Base-by-base conservation (phyloP, 1,139 yeast genomes). In the Debaryomyces fabryi region DNA sequence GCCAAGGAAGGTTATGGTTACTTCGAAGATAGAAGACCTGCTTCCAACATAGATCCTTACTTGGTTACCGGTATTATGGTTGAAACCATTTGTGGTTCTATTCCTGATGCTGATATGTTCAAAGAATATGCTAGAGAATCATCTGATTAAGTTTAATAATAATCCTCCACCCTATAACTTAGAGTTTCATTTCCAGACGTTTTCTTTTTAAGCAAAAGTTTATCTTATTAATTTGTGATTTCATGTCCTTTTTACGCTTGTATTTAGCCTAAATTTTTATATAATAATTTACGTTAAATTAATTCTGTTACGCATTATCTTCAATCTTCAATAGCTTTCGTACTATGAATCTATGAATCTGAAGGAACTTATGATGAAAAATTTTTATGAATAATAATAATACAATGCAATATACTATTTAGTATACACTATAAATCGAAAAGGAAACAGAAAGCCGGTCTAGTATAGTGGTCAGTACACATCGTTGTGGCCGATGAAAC, bases 1-100 rank as follows among this genome's bases (percentile, higher is more conserved):
- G 96, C 96, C 71, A 90, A 90, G 78, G 98, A 92, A 74, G 97
- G 97, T 53, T 90, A 74, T 75, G 99, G 99, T 55, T 93, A 93
- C 85, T 93, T 93, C 65, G 99, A 93, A 82, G 99, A 93, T 79
- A 90, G 99, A 82, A 91, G 99, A 80, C 99, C 98, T 54, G 99
- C 99, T 60, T 92, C 98, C 55, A 93, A 93, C 86, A 93, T 93
- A 65, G 99, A 93, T 74, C 98, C 99, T 61, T 93, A 93, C 80
- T 84, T 92, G 74, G 98, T 93, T 58, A 91, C 97, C 51, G 99
- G 98, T 81, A 91, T 93, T 68, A 89, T 93, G 86, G 88, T 88
- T 64, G 99, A 93, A 81, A 92, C 98, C 63, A 85, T 93, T 60
- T 88, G 95, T 73, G 98, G 98, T 71, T 82, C 96, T 51, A 88